Evolutionary conservation across 768 basidiomycete species (phyloP), one percentile per base, ranked within the genome.

Genomic region (Artomyces pyxidatus): DNA sequence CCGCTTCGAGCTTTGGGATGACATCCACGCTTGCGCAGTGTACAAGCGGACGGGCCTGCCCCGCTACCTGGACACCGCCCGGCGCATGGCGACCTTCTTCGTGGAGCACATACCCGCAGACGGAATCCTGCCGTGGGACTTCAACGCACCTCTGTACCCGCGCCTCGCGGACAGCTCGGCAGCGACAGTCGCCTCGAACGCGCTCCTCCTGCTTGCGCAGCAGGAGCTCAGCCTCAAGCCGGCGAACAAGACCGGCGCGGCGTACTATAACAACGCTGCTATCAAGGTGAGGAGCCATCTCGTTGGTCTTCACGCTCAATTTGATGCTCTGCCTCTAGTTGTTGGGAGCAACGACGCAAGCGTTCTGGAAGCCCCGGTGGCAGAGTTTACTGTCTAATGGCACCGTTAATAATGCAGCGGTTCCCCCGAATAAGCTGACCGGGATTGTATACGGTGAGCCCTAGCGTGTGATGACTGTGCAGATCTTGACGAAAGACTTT

Each of bases 41-140:
- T 79, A 76, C 63, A 67, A 70, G 28, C 70, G 71, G 25, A 83
- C 84, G 1, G 61, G 67, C 11, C 58, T 77, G 43, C 38, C 58
- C 16, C 67, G 65, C 22, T 86, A 83, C 61, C 69, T 86, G 26
- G 61, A 69, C n/a, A 84, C 83, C 8, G 73, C 83, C 2, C 73
- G 78, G 8, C 68, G 65, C 17, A 65, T 82, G 61, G 82, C 83
- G 7, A 65, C 60, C 3, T 83, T 78, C 63, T 85, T 84, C 67
- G 56, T 85, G 45, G 57, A 62, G n/a, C 68, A 77, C 57, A 62
- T 85, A 9, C 84, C 85, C 6, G 55, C 65, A 14, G 74, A 80
- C 51, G 80, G 78, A 1, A 71, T 86, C 40, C 74, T 83, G n/a
- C 83, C 83, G 23, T 87, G 85, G 84, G 84, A 86, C 61, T 88